These are phyloP conservation scores for Neonothopanus nambi DNA, from an alignment of 1,284 basidiomycete species.

Conservation along the genomic window DNA sequence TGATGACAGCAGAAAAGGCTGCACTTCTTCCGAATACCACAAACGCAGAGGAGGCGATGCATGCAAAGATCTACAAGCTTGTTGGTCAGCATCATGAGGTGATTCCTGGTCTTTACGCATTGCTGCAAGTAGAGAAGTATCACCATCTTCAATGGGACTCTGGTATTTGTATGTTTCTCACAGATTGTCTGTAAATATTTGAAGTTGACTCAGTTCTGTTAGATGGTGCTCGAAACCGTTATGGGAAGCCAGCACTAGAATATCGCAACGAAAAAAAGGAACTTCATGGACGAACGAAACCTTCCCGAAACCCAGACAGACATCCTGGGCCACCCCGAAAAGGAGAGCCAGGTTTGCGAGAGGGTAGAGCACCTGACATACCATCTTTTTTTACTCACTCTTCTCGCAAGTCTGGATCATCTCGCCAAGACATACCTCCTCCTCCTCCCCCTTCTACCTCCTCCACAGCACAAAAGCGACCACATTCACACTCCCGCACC, in stretches of 20 bases:
- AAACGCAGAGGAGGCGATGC: constrained; percentile 34
- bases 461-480: too few species aligned
- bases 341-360: too few species aligned
- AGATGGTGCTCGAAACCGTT: constrained; percentile 12
- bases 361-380: too few species aligned
- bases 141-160: constrained; percentile 9
- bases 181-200: neutral
- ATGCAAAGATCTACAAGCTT: constrained; percentile 27
- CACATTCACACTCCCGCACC: too few species aligned
- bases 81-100: constrained; percentile 18
- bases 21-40: constrained; percentile 29
- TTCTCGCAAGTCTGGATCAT: too few species aligned
- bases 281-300: neutral
- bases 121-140: constrained; percentile 19
- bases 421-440: too few species aligned
- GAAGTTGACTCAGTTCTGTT: neutral
- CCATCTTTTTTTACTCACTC: too few species aligned
- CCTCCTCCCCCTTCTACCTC: too few species aligned
- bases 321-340: too few species aligned
- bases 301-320: neutral
- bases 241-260: neutral
- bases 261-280: neutral
- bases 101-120: constrained; percentile 22
- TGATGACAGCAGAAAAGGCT: constrained; percentile 22
- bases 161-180: neutral